Evolutionary conservation across 805 yeast species (phyloP).

Genomic region (Lachancea meyersii): DNA sequence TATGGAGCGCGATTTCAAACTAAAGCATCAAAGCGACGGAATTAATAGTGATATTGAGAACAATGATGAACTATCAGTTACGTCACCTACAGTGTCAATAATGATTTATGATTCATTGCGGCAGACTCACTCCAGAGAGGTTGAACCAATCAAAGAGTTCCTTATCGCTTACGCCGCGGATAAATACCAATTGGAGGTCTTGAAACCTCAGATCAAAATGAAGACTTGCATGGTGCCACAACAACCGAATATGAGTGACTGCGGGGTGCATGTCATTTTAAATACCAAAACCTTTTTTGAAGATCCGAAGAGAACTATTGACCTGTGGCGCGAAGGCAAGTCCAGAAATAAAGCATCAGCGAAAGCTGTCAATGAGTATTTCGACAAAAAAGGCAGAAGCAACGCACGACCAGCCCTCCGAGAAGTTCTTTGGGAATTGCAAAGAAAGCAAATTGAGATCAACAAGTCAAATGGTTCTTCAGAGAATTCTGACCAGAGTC

Average conservation of each 20-base stretch:
- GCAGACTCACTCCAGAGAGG: constrained; percentile 45
- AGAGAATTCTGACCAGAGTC: constrained; percentile 46
- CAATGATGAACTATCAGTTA: constrained; percentile 14
- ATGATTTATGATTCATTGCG: constrained; percentile 72
- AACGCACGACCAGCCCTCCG: constrained; percentile 26
- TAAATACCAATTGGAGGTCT: constrained; percentile 44
- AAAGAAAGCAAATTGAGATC: constrained; percentile 16
- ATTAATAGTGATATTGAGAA: constrained; percentile 10
- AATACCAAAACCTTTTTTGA: constrained; percentile 56
- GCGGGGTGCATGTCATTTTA: constrained; percentile 87
- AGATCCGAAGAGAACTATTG: constrained; percentile 42
- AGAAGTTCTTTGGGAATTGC: constrained; percentile 19
- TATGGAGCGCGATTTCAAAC: constrained; percentile 6
- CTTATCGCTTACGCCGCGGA: constrained; percentile 66
- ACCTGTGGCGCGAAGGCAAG: constrained; percentile 39
- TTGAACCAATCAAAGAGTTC: constrained; percentile 52
- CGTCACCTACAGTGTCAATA: constrained; percentile 23
- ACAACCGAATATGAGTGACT: constrained; percentile 86
- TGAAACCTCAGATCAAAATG: constrained; percentile 42
- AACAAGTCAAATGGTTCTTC: constrained; percentile 80
- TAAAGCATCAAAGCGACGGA: constrained; percentile 5
- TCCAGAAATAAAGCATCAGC: constrained; percentile 16
- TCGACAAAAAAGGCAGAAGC: constrained; percentile 24
- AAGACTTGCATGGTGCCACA: constrained; percentile 59
- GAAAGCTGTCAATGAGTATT: constrained; percentile 21